These are phyloP conservation scores for Monosporascus sp. DNA, from an alignment of 2,329 filamentous ascomycete genomes.

Conservation along the genomic window DNA sequence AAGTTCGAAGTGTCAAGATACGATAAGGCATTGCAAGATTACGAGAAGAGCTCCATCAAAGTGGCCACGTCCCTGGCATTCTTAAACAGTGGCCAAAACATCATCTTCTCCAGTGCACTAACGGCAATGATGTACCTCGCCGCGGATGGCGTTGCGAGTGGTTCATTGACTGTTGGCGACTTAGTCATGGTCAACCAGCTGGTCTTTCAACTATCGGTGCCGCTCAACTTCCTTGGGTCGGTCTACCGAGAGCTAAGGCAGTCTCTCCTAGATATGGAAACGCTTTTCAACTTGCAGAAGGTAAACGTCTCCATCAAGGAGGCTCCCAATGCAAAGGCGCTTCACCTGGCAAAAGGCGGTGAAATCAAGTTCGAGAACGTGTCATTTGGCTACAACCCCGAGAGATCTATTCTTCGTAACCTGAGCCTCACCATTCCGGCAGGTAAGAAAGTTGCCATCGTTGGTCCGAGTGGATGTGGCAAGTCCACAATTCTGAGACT, in stretches of 20 bases:
- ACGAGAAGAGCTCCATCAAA: slow-evolving; percentile 94
- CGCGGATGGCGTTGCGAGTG: slow-evolving; percentile 78
- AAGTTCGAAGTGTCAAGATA: slow-evolving; percentile 89
- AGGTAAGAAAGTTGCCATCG: slow-evolving; percentile 91
- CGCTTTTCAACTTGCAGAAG: slow-evolving; percentile 93
- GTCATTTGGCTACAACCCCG: slow-evolving; percentile 82
- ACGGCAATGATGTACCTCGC: slow-evolving; percentile 99
- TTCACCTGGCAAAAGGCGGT: slow-evolving; percentile 70
- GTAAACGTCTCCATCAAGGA: slow-evolving; percentile 88
- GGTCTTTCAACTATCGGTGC: slow-evolving; percentile 94
- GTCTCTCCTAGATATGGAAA: slow-evolving; percentile 96
- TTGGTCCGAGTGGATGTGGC: slow-evolving; percentile 91
- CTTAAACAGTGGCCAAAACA: slow-evolving; percentile 90
- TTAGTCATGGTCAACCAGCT: slow-evolving; percentile 98
- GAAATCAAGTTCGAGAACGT: slow-evolving; percentile 95
- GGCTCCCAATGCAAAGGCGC: slow-evolving; percentile 63
- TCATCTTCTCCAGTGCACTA: slow-evolving; percentile 92
- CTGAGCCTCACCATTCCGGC: slow-evolving; percentile 85
- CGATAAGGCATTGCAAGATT: slow-evolving; percentile 76
- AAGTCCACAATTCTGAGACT: slow-evolving; percentile 91
- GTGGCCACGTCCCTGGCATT: slow-evolving; percentile 89
- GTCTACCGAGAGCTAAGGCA: slow-evolving; percentile 95
- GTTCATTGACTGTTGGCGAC: slow-evolving; percentile 83
- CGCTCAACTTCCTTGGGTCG: slow-evolving; percentile 95
- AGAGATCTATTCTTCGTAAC: slow-evolving; percentile 81